Base-by-base conservation (phyloP, 306 rosid species). In the Myrica gale region DNA sequence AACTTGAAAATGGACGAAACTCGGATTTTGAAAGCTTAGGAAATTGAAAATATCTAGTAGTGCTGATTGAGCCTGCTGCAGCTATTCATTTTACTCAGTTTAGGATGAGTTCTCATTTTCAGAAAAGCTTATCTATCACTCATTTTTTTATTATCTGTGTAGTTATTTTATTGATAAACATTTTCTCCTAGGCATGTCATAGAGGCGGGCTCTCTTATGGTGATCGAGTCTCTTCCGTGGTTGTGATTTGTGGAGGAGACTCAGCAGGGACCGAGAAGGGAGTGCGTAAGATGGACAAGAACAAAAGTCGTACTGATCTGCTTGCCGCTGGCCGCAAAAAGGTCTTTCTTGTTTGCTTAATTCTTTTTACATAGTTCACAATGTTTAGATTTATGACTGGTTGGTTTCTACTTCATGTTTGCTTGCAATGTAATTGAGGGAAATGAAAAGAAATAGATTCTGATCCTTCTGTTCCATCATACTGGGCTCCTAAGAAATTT, bases 251-350 rank as follows among this genome's bases (percentile, higher is more conserved):
- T 51, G 63, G 63, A 26, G 80, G 44, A 23, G 80, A 42, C 73
- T 77, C 71, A 21, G 88, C 82, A 87, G 88, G 89, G 47, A 83
- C 82, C 20, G 69, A 82, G 1, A 75, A 85, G 85, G 84, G 90
- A 71, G 94, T 72, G 84, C 90, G 80, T 85, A 86, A 90, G 88
- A 94, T 94, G 98, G 98, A 92, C 79, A 88, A 81, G 90, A 84
- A 79, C 87, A 87, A 90, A 92, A 89, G 71, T 84, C 98, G 97
- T 58, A 87, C 96, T 85, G 97, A 94, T 92, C 89, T 91, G 85
- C 98, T 94, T 20, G 89, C 96, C 26, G 98, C 97, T 15, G 98
- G 98, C 56, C 84, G 81, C 9, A 89, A 94, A 75, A 92, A 75
- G 98, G 98, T 94, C 73, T 66, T 69, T 19, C 41, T 6, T 60